Evolutionary conservation across 2,329 filamentous ascomycete species (phyloP).

Genomic region (Xylaria sp.): DNA sequence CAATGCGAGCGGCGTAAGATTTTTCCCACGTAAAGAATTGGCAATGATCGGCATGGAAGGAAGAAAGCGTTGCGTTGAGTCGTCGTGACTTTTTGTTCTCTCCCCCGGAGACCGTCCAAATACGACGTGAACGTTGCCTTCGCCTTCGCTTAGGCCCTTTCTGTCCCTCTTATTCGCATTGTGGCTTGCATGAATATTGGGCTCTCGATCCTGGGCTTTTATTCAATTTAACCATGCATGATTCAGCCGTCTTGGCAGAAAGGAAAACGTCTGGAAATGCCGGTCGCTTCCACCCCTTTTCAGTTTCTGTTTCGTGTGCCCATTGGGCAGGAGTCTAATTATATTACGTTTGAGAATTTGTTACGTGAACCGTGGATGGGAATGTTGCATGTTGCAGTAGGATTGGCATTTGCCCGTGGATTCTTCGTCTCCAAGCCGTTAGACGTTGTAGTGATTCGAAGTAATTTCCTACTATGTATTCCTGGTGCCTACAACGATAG

Average conservation of each 20-base stretch:
- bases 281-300: constrained; percentile 14
- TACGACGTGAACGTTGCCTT: background rate
- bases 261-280: constrained; percentile 30
- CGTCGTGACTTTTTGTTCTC: background rate
- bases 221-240: constrained; percentile 47
- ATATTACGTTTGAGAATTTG: constrained; percentile 33
- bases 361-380: background rate
- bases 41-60: constrained; percentile 30
- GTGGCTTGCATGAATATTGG: constrained; percentile 40
- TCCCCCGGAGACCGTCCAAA: background rate
- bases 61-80: background rate
- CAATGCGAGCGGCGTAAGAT: constrained; percentile 9
- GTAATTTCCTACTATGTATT: no score
- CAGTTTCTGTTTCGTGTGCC: background rate
- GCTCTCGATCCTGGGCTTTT: background rate
- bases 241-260: constrained; percentile 48
- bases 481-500: background rate
- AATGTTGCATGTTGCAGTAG: constrained; percentile 31
- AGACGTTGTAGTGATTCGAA: background rate
- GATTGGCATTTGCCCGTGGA: constrained; percentile 7
- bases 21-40: constrained; percentile 13
- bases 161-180: constrained; percentile 30
- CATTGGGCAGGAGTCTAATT: constrained; percentile 26
- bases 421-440: constrained; percentile 8
- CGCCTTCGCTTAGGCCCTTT: constrained; percentile 35